Base-by-base conservation (phyloP, 1,139 yeast species). In the Taphrina pruni region DNA sequence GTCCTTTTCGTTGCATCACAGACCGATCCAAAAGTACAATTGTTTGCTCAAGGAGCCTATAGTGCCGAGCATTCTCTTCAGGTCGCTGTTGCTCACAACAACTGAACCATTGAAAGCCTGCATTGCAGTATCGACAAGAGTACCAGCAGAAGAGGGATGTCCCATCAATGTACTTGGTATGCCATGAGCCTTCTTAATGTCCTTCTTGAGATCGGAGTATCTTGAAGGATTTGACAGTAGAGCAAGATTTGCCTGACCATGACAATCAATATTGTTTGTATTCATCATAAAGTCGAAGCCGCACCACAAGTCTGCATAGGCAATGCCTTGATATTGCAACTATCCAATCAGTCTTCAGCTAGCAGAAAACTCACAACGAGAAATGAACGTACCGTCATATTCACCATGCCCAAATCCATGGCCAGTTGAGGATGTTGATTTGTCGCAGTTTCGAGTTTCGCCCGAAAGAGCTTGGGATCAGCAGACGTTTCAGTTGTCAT, bases 301-400 rank as follows among this genome's bases (percentile, higher is more conserved):
- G n/a, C 54, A 50, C 54, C 54, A 50, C 54, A 50, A 21, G 32
- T 50, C 54, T 7, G 36, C 54, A 21, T 17, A 50, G 8, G 54
- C 8, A 4, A 26, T 50, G 54, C 54, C 54, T 21, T 26, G 54
- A 21, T 50, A 50, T 50, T 50, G 54, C 36, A 50, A 21, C 54
- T 50, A 35, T 11, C 9, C 8, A 7, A n/a, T 45, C 48, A 45
- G 48, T n/a, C 11, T 45, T 1, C 8, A 20, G 8, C 5, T n/a
- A 12, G 20, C 48, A 45, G 20, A n/a, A 12, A 45, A 12, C 8
- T 7, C n/a, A 14, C 48, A 7, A 12, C n/a, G 20, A 11, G 8
- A 2, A 8, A 11, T 20, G 32, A 6, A 50, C 54, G 8, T 8
- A 50, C 54, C 8, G 54, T 50, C 36, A 50, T 21, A 35, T 50